Conservation (phyloP, 495 filamentous ascomycete genomes). For the Bombardia bombarda region DNA sequence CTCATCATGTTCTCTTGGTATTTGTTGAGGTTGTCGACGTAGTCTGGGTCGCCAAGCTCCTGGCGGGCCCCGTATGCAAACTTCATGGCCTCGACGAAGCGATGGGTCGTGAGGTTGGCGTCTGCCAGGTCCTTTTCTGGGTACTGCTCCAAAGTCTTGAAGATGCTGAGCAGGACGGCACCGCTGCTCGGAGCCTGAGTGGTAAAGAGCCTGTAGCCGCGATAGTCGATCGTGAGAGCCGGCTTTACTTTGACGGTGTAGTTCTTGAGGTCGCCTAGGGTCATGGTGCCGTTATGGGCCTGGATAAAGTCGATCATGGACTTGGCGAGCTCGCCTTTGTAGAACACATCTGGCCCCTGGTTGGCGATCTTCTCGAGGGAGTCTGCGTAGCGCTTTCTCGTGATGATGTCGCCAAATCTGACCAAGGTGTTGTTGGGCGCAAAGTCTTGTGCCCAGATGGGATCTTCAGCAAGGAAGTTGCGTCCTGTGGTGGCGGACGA, state of each 20-base stretch:
- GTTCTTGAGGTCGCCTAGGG: slow-evolving; percentile 60
- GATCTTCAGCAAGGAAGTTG: slow-evolving; percentile 64
- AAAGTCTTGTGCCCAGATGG: slow-evolving; percentile 79
- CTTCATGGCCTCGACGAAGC: slow-evolving; percentile 77
- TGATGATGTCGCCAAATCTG: slow-evolving; percentile 65
- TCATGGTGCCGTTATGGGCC: slow-evolving; percentile 70
- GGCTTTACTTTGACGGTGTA: slow-evolving; percentile 59
- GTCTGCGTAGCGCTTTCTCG: slow-evolving; percentile 66
- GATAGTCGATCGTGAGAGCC: slow-evolving; percentile 59
- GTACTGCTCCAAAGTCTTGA: slow-evolving; percentile 77
- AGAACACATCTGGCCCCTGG: slow-evolving; percentile 65
- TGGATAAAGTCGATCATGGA: slow-evolving; percentile 62
- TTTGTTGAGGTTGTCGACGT: slow-evolving; percentile 48
- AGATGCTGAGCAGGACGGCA: slow-evolving; percentile 56
- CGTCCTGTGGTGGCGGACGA: slow-evolving; percentile 18
- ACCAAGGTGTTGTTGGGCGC: slow-evolving; percentile 63
- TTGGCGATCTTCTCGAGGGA: slow-evolving; percentile 69
- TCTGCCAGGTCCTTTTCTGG: slow-evolving; percentile 26
- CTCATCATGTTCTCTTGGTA: slow-evolving; percentile 51
- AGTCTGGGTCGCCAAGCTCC: slow-evolving; percentile 72
- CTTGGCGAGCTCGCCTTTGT: slow-evolving; percentile 58
- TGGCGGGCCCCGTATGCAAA: slow-evolving; percentile 71
- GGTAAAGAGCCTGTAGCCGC: slow-evolving; percentile 58
- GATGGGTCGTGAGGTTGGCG: slow-evolving; percentile 54
- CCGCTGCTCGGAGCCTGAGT: slow-evolving; percentile 69